These are phyloP conservation scores for Skeletonema tropicum DNA, from an alignment of 108 stramenopile genomes.

Conservation along the genomic window DNA sequence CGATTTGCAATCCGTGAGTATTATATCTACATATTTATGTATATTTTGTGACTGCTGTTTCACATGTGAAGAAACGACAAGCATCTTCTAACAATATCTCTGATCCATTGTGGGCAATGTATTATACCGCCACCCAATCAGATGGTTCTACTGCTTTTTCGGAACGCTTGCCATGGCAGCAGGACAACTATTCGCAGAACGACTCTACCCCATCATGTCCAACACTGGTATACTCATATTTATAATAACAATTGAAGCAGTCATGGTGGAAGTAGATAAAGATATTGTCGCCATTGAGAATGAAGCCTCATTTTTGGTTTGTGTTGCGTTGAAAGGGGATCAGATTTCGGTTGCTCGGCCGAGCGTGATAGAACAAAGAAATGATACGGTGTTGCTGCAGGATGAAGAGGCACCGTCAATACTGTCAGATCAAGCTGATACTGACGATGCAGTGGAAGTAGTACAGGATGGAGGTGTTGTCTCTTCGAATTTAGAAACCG, in stretches of 20 bases:
- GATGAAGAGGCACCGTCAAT: background rate
- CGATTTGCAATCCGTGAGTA: conserved; percentile 31
- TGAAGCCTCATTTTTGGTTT: conserved; percentile 45
- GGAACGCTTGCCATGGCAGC: conserved; percentile 43
- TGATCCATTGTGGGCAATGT: no score
- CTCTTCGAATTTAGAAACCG: background rate
- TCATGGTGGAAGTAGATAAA: conserved; percentile 60
- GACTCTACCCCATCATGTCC: conserved; percentile 40
- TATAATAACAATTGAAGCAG: conserved; percentile 34
- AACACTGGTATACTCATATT: conserved; percentile 49
- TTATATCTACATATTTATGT: background rate
- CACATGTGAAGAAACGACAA: background rate
- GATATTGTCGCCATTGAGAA: conserved; percentile 50
- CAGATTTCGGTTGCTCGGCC: conserved; percentile 11
- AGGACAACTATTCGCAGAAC: conserved; percentile 42
- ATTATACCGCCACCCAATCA: no score
- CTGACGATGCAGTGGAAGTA: background rate
- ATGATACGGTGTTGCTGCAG: background rate
- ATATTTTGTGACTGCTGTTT: background rate
- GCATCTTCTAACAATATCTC: background rate
- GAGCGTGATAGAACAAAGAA: background rate
- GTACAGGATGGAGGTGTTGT: background rate
- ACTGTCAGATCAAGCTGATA: background rate
- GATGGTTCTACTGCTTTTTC: conserved; percentile 52
- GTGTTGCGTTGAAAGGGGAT: conserved; percentile 49